phyloP scores from a whole-genome alignment of 2,329 filamentous ascomycete genomes.

The Aureobasidium sp. region DNA sequence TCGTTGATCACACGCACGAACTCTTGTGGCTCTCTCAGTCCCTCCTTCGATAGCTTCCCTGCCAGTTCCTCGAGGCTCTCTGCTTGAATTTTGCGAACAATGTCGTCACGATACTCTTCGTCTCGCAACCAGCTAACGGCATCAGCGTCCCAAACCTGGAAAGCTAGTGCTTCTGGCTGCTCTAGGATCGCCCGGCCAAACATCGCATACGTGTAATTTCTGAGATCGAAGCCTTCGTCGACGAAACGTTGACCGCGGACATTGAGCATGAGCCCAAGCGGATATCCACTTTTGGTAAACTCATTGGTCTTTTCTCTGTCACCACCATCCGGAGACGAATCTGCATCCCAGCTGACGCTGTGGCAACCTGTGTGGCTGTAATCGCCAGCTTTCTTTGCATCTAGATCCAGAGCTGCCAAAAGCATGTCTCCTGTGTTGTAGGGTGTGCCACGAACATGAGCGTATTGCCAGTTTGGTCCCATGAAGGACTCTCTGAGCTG shows the following conservation, averaged over 20 bases:
- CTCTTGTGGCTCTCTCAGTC: conserved; percentile 38
- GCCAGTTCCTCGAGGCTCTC: conserved; percentile 51
- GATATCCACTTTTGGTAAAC: conserved; percentile 63
- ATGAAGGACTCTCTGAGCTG: conserved; percentile 49
- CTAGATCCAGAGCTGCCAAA: conserved; percentile 46
- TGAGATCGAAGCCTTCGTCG: conserved; percentile 58
- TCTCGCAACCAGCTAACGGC: conserved; percentile 47
- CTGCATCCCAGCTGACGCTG: conserved; percentile 58
- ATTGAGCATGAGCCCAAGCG: conserved; percentile 60
- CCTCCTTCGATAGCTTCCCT: conserved; percentile 39
- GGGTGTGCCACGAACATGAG: conserved; percentile 55
- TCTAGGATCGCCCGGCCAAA: conserved; percentile 56
- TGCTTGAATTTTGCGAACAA: conserved; percentile 48
- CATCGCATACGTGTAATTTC: conserved; percentile 62
- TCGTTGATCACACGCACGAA: conserved; percentile 49
- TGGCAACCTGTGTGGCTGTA: conserved; percentile 55
- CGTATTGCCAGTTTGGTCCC: conserved; percentile 57
- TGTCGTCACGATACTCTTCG: conserved; percentile 57
- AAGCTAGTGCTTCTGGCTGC: conserved; percentile 53
- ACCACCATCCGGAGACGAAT: conserved; percentile 49
- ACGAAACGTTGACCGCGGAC: conserved; percentile 53
- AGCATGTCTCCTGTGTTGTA: conserved; percentile 58
- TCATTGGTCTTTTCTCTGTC: conserved; percentile 57
- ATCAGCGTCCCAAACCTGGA: conserved; percentile 57
- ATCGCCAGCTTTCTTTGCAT: conserved; percentile 46